These are phyloP conservation scores for Fusarium concolor DNA, from an alignment of 2,329 filamentous ascomycete species.

Conservation along the genomic window DNA sequence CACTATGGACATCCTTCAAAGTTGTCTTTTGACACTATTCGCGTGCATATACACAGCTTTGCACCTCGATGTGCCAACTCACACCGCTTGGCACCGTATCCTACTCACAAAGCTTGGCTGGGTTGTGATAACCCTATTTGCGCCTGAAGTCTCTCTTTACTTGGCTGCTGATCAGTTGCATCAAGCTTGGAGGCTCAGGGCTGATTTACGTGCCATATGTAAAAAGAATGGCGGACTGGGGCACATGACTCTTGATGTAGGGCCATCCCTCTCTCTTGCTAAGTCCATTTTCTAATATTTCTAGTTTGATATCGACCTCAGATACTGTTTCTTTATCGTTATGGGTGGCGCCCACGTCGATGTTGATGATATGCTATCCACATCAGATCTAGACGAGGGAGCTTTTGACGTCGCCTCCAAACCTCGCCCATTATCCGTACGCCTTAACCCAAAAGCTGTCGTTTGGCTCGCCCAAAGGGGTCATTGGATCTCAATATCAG, in stretches of 20 bases:
- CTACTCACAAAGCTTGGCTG: background rate
- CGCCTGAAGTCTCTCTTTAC: background rate
- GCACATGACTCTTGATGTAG: background rate
- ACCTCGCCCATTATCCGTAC: background rate
- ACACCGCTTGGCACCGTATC: background rate
- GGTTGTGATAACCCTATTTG: background rate
- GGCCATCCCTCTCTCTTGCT: background rate
- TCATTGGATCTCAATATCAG: background rate
- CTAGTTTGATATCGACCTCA: background rate
- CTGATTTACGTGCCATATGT: background rate
- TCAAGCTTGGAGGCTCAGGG: background rate
- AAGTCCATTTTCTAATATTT: background rate
- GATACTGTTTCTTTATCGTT: background rate
- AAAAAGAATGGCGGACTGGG: background rate
- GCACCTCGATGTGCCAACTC: background rate
- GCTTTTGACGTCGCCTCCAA: background rate
- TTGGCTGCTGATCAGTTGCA: background rate
- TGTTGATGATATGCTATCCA: background rate
- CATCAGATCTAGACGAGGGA: background rate
- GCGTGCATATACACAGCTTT: background rate
- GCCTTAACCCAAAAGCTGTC: background rate
- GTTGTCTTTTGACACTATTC: background rate
- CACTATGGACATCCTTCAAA: background rate
- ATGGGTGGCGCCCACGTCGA: background rate
- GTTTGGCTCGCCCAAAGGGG: background rate